Evolutionary conservation across 1,139 yeast genomes (phyloP).

Genomic region (Suhomyces choctaworum): DNA sequence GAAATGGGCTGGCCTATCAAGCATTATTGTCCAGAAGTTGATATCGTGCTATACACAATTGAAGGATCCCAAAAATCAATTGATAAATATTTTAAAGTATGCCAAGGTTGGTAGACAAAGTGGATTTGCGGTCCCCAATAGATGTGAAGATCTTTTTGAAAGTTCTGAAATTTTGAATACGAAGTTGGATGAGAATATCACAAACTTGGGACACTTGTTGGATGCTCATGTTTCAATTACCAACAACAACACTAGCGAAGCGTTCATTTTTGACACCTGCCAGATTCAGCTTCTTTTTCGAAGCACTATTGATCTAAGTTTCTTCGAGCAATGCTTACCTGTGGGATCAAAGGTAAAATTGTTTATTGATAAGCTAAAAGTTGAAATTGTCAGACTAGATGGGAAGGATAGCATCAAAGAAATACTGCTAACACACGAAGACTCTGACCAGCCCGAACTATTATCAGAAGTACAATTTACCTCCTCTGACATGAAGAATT

Average conservation of each 20-base stretch:
- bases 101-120: background rate
- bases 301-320: constrained; percentile 14
- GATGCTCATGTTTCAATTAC: constrained; percentile 3
- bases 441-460: background rate
- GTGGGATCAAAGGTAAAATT: constrained; percentile 11
- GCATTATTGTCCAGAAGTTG: constrained; percentile 27
- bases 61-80: constrained; percentile 9
- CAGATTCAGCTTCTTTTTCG: constrained; percentile 21
- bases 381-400: constrained; percentile 4
- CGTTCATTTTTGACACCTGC: constrained; percentile 22
- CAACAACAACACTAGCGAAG: constrained; percentile 13
- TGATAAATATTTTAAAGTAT: constrained; percentile 4
- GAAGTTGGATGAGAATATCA: constrained; percentile 3
- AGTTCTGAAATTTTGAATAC: background rate
- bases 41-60: constrained; percentile 25
- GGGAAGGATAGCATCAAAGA: constrained; percentile 10
- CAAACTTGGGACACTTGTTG: constrained; percentile 2
- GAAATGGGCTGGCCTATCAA: constrained; percentile 16
- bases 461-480: background rate
- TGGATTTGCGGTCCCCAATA: background rate
- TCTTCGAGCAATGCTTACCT: constrained; percentile 17
- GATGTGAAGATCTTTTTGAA: constrained; percentile 2
- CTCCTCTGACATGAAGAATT: background rate
- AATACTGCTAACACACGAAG: constrained; percentile 8
- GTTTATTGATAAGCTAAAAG: constrained; percentile 14